phyloP scores from a whole-genome alignment of 345 rosid genomes.

The Syzygium aqueum region DNA sequence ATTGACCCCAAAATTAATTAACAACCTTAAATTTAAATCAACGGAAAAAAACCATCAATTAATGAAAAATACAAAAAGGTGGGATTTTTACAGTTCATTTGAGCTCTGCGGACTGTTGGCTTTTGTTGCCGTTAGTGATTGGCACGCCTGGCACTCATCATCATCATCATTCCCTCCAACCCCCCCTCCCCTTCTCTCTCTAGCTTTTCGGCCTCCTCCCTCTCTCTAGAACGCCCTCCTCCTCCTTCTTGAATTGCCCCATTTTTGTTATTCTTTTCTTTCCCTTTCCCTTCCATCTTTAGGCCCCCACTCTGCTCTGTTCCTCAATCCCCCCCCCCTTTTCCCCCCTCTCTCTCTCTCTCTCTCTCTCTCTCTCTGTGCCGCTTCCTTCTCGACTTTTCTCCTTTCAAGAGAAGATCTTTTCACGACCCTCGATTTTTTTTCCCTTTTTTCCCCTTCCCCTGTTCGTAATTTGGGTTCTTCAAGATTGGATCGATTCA shows the following conservation, averaged over 20 bases:
- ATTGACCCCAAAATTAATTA: not conserved
- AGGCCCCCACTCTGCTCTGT: not conserved
- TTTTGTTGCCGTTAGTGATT: slow-evolving; percentile 75
- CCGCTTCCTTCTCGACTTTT: not conserved
- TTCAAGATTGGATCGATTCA: not conserved
- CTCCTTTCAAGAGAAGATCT: not conserved
- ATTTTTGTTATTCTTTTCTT: not conserved
- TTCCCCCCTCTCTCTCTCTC: not conserved
- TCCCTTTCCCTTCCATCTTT: not conserved
- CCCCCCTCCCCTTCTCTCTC: slow-evolving; percentile 17
- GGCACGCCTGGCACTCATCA: slow-evolving; percentile 91
- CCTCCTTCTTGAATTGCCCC: not conserved
- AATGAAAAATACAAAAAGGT: fast-evolving
- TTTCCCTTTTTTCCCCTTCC: not conserved
- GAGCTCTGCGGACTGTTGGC: slow-evolving; percentile 7
- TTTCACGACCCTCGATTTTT: not conserved
- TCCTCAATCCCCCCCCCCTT: not conserved
- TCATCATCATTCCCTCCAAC: slow-evolving; percentile 47
- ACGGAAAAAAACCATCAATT: not conserved
- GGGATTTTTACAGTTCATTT: not conserved
- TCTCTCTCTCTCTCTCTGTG: not conserved
- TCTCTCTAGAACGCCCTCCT: not conserved
- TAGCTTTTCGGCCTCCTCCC: not conserved
- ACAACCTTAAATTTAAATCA: not conserved
- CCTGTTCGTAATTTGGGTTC: not conserved